Base-by-base conservation (phyloP, 1,284 basidiomycete species). In the Naganishia sp. region DNA sequence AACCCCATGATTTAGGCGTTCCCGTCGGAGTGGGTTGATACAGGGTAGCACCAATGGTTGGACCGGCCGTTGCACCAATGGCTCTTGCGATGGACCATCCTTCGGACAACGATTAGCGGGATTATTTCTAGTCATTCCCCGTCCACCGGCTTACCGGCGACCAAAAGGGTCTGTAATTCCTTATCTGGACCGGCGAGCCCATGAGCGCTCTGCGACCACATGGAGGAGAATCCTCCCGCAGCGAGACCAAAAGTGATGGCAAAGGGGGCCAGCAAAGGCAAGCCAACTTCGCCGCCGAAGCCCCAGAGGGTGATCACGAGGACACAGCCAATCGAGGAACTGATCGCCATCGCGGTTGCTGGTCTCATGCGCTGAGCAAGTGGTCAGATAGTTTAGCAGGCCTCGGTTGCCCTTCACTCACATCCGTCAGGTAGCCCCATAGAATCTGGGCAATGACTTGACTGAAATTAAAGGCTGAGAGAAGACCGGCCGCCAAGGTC, bases 381-480 rank as follows among this genome's bases (percentile, higher is more conserved):
- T 6, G 23, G 10, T 44, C 3, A 36, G 50, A 31, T 23, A 13
- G 25, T 9, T 2, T 36, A 11, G 36, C 23, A 13, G 21, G 39
- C 16, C 11, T 15, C 7, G 6, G 11, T n/a, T 13, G 28, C 43
- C 9, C 11, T 10, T 21, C 1, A 68, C 71, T 67, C 48, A 71
- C 71, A 54, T 72, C 71, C 3, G 69, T 72, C n/a, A 71, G 25
- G 36, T 64, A 61, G 45, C 71, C 71, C 71, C 70, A 72, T 11
- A 71, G n/a, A 28, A 72, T 53, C 45, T 71, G 70, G 6, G 71
- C 69, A 42, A 64, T 54, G 31, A 71, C 66, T 31, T 64, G 66
- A 52, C 69, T 68, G 55, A 72, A 69, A 52, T 72, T 72, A 68
- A 71, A 72, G 0, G 71, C 71, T 4, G 70, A 69, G 13, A 72